Base-by-base conservation (phyloP, 2,329 filamentous ascomycete species). In the Arthroderma uncinatum region DNA sequence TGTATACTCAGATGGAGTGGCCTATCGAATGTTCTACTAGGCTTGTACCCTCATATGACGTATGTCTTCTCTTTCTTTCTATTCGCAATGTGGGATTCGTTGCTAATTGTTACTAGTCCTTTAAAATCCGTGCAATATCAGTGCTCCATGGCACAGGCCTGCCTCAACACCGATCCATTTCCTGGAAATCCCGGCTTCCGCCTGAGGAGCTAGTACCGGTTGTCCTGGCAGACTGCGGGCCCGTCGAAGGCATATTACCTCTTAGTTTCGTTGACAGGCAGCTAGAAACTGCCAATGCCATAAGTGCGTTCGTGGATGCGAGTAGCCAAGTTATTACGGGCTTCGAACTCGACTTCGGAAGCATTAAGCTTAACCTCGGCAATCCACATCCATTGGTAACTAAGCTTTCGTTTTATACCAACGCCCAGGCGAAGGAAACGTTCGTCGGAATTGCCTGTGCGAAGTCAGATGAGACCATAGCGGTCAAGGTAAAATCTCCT, bases 71-170 rank as follows among this genome's bases (percentile, higher is more conserved):
- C 34, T 28, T n/a, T 9, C 2, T 1, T 30, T 30, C 42, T 40
- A 39, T 28, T 19, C 10, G 37, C 7, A 52, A 37, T 52, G 9
- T 47, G 9, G 8, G 3, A 19, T 19, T 16, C 37, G 14, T 40
- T 40, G 8, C 37, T 40, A 25, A 34, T 21, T 8, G 30, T 52
- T 25, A 9, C 25, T 39, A 56, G 55, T 25, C 42, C 2, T 56
- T 56, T 47, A 50, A 56, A 30, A 40, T 56, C 16, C 55, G 40
- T 21, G 21, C 21, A 6, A 55, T 55, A 9, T 55, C 54, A 40
- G 5, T 40, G 19, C 19, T 1, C 14, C 14, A 16, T 40, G 8
- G 5, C 14, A 40, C 14, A 16, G 16, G 16, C 37, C 14, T 19
- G 19, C 16, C 37, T 16, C 14, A 40, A 40, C 16, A 40, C 14